These are phyloP conservation scores for Effrenium voratum DNA, from an alignment of 73 alveolate genomes.

Conservation along the genomic window DNA sequence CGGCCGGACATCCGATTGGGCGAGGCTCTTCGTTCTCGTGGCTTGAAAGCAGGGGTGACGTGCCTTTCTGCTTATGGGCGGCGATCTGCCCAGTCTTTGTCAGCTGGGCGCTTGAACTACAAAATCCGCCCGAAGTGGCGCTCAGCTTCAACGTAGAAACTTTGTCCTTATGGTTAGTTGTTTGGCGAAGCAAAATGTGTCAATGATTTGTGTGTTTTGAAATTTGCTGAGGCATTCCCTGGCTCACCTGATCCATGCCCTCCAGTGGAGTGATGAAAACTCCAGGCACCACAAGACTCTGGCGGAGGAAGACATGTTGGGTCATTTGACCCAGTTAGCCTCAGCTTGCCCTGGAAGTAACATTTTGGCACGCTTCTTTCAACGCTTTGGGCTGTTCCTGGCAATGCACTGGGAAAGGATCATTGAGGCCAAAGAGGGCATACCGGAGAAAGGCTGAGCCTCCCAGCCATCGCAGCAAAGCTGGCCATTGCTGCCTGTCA, in stretches of 20 bases:
- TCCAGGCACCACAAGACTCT: neutral
- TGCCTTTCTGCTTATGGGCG: neutral
- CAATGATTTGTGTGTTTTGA: too few relatives aligned
- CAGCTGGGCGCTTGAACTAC: neutral
- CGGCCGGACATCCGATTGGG: conserved; percentile 20
- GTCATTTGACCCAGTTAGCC: neutral
- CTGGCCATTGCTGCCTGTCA: too few relatives aligned
- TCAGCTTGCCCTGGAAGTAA: neutral
- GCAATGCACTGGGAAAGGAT: neutral
- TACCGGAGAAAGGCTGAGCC: neutral
- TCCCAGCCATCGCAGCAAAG: too few relatives aligned
- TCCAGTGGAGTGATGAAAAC: neutral
- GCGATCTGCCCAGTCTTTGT: neutral
- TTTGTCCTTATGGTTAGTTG: too few relatives aligned
- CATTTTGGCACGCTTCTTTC: neutral
- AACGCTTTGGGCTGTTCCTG: neutral
- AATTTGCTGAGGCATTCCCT: neutral
- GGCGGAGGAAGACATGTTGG: neutral
- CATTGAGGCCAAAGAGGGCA: neutral
- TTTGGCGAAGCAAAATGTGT: neutral
- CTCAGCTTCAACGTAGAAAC: neutral
- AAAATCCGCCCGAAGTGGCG: neutral
- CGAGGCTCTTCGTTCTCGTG: neutral
- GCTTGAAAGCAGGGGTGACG: neutral
- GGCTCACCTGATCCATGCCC: neutral